phyloP scores from a whole-genome alignment of 495 filamentous ascomycete genomes.

The Apodospora peruviana region DNA sequence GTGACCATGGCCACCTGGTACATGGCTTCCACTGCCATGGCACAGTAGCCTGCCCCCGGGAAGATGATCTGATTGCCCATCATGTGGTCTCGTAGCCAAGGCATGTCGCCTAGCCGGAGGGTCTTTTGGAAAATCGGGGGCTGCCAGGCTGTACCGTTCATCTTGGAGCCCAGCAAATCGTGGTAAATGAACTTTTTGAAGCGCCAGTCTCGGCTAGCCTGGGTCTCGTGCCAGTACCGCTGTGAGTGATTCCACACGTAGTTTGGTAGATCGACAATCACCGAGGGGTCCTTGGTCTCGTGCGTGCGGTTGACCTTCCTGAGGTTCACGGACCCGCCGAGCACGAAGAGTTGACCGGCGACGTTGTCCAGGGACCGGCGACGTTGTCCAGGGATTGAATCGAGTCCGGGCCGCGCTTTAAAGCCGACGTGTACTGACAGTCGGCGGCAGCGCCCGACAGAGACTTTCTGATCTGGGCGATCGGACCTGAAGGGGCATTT shows the following conservation, averaged over 20 bases:
- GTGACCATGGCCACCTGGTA: conserved; percentile 2
- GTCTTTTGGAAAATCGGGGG: conserved; percentile 38
- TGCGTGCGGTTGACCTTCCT: conserved; percentile 1
- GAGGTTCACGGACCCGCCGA: conserved; percentile 5
- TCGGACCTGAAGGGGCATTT: conserved; percentile 38
- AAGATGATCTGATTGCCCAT: conserved; percentile 22
- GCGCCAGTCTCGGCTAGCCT: conserved; percentile 13
- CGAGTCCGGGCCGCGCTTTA: conserved; percentile 21
- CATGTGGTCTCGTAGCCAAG: conserved; percentile 35
- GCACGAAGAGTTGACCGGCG: conserved; percentile 29
- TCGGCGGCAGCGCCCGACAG: conserved; percentile 4
- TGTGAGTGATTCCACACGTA: conserved; percentile 21
- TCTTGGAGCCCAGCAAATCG: conserved; percentile 13
- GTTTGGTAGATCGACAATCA: conserved; percentile 31
- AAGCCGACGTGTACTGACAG: conserved; percentile 18
- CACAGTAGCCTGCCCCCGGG: conserved; percentile 8
- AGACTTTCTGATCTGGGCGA: conserved; percentile 33
- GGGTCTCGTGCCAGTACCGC: conserved; percentile 15
- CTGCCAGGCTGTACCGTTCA: conserved; percentile 3
- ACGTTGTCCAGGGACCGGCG: conserved; percentile 17
- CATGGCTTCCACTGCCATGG: conserved; percentile 12
- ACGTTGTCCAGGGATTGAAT: too few relatives aligned
- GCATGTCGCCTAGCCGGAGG: conserved; percentile 28
- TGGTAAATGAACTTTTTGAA: conserved; percentile 7
- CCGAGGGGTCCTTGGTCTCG: not conserved